Base-by-base conservation (phyloP, 331 rosid genomes). In the Acacia concinna region DNA sequence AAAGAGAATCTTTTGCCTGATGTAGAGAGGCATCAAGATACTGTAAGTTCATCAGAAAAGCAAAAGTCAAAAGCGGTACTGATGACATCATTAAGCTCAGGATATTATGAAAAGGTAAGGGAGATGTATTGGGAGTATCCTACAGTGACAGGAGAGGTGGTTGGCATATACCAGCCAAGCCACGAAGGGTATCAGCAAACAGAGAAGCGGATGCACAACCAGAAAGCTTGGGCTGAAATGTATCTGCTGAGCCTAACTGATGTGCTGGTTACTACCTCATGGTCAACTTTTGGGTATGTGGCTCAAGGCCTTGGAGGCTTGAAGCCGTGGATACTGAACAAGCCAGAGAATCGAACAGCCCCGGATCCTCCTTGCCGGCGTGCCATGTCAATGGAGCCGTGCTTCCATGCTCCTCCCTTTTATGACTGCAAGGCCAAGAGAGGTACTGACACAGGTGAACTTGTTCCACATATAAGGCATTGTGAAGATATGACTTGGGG, bases 401-500 rank as follows among this genome's bases (percentile, higher is more conserved):
- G 73, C 73, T 68, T 68, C 73, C 73, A 68, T 68, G 73, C 73
- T 11, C 73, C 73, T 41, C 94, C 92, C 5, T 90, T 90, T 78
- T 90, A 85, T 71, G 94, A 88, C 81, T 90, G 94, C 87, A 88
- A 86, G 79, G 87, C 92, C 10, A 90, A 78, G 83, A 79, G 32
- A 13, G 94, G 94, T 69, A 59, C 75, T 4, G 95, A 88, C 74
- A 90, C 92, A 3, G 95, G 95, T 66, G 71, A 23, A 35, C 47
- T 88, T 34, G 92, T 90, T 72, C 88, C 94, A 21, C 88, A 90
- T 46, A 89, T 90, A 47, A 88, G 82, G 81, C 92, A 90, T 66
- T 90, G 94, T 60, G 92, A 90, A 80, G 94, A 90, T 79, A 88
- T 90, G 89, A 88, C 91, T 74, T 90, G 91, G 94, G 94, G 94